These are phyloP conservation scores for Heliosperma pusillum DNA, from an alignment of 148 eudicot genomes.

Conservation along the genomic window DNA sequence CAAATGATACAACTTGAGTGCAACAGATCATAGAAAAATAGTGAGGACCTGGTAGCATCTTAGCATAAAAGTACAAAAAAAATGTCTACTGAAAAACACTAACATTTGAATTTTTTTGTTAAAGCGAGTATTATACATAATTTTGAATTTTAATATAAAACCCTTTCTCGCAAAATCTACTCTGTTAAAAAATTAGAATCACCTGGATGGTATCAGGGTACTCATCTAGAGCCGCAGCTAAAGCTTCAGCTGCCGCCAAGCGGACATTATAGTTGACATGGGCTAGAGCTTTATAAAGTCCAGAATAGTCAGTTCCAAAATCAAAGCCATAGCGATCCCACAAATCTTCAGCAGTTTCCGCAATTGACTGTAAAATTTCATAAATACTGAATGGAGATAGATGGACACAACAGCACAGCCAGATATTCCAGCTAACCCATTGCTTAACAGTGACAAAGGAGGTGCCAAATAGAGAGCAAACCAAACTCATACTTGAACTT, in stretches of 20 bases:
- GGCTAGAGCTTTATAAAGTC: conserved; percentile 73
- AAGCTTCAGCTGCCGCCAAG: conserved; percentile 85
- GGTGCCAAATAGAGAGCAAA: background rate
- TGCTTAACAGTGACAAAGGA: background rate
- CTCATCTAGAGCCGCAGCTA: conserved; percentile 96
- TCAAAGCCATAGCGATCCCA: conserved; percentile 93
- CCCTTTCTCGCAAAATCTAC: background rate
- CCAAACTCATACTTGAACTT: background rate
- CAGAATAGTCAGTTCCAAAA: conserved; percentile 81
- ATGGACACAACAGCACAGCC: background rate
- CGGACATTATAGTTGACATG: conserved; percentile 87
- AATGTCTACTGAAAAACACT: background rate
- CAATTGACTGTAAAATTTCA: conserved; percentile 57
- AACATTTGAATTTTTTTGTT: background rate
- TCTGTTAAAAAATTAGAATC: conserved; percentile 1
- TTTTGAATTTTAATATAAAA: background rate
- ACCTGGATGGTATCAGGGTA: conserved; percentile 90
- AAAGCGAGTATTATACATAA: background rate
- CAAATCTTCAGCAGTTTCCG: conserved; percentile 84
- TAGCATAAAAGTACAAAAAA: background rate
- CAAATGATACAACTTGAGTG: background rate
- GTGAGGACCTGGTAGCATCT: background rate
- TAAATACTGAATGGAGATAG: background rate
- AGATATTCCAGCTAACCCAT: background rate
- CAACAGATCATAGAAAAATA: background rate